These are phyloP conservation scores for Hyaloscypha variabilis DNA, from an alignment of 495 filamentous ascomycete species.

Conservation along the genomic window DNA sequence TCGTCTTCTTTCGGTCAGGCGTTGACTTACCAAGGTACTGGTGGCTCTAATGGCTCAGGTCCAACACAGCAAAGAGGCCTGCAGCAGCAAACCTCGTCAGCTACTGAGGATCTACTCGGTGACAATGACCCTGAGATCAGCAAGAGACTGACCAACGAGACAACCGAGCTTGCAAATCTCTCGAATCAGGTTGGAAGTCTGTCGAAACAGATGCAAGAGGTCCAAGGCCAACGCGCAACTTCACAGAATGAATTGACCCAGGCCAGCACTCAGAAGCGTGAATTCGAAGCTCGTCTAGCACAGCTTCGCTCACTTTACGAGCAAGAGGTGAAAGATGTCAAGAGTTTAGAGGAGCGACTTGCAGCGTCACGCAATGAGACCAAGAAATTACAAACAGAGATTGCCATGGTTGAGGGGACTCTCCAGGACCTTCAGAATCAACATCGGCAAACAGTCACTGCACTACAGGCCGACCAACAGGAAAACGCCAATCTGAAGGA, in stretches of 20 bases:
- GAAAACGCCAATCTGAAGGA: conserved; percentile 89
- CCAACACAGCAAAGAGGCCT: conserved; percentile 36
- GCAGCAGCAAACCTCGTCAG: conserved; percentile 49
- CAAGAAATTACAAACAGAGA: conserved; percentile 78
- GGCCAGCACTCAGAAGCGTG: conserved; percentile 80
- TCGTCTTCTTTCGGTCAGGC: conserved; percentile 88
- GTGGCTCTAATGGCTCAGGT: conserved; percentile 61
- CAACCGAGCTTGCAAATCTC: conserved; percentile 91
- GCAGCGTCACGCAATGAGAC: conserved; percentile 75
- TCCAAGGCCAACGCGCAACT: conserved; percentile 75
- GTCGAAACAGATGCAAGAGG: conserved; percentile 89
- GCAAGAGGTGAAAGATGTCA: conserved; percentile 85
- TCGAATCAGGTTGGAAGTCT: conserved; percentile 92
- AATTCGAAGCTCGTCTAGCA: conserved; percentile 84
- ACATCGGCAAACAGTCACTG: conserved; percentile 72
- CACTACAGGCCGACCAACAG: conserved; percentile 82
- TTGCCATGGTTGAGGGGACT: conserved; percentile 76
- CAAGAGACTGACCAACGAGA: conserved; percentile 85
- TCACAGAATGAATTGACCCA: conserved; percentile 81
- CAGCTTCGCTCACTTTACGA: conserved; percentile 88
- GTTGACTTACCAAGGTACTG: conserved; percentile 76
- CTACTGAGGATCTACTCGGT: conserved; percentile 88
- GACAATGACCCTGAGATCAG: conserved; percentile 89
- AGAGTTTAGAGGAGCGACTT: conserved; percentile 81
- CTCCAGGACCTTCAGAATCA: conserved; percentile 85